phyloP scores from a whole-genome alignment of 495 filamentous ascomycete species.

The Hypoxylon crocopeplum region DNA sequence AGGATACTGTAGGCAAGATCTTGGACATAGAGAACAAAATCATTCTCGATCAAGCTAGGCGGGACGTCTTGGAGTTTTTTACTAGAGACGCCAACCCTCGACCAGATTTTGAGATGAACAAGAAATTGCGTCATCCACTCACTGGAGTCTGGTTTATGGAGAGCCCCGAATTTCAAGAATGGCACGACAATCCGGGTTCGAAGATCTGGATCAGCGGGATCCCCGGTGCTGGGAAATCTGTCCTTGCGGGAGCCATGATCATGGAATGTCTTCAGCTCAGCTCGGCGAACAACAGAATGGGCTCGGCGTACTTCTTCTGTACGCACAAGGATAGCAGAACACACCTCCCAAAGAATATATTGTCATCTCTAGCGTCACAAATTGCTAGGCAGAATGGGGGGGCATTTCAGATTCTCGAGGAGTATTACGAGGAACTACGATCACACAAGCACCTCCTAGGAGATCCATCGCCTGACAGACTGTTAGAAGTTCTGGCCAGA shows the following conservation, averaged over 20 bases:
- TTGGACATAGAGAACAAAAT: slow-evolving; percentile 26
- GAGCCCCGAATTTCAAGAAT: slow-evolving; percentile 34
- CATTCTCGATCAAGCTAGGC: too few relatives aligned
- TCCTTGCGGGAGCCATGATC: slow-evolving; percentile 42
- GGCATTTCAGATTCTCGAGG: slow-evolving; percentile 36
- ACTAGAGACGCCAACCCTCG: slow-evolving; percentile 31
- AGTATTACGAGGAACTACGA: slow-evolving; percentile 32
- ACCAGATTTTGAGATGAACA: slow-evolving; percentile 36
- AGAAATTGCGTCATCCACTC: slow-evolving; percentile 40
- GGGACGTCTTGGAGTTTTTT: slow-evolving; percentile 42
- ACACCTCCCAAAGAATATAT: slow-evolving; percentile 35
- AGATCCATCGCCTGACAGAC: not conserved
- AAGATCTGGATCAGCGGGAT: slow-evolving; percentile 52
- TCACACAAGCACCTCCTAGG: not conserved
- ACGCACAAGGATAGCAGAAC: slow-evolving; percentile 46
- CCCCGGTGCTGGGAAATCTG: slow-evolving; percentile 52
- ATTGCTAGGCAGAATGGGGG: slow-evolving; percentile 44
- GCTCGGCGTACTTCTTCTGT: slow-evolving; percentile 50
- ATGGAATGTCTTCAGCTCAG: slow-evolving; percentile 17
- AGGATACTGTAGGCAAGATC: slow-evolving; percentile 12
- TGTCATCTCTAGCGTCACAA: slow-evolving; percentile 45
- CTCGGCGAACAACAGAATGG: slow-evolving; percentile 14
- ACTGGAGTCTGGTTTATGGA: slow-evolving; percentile 49
- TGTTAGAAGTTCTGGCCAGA: slow-evolving; percentile 26
- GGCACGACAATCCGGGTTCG: slow-evolving; percentile 27